A percentile compares a stretch with the other conserved stretches of the same genome.
These are phyloP conservation scores for Pleurotus tuber-regium DNA, from an alignment of 768 basidiomycete species.

Conservation along the genomic window DNA sequence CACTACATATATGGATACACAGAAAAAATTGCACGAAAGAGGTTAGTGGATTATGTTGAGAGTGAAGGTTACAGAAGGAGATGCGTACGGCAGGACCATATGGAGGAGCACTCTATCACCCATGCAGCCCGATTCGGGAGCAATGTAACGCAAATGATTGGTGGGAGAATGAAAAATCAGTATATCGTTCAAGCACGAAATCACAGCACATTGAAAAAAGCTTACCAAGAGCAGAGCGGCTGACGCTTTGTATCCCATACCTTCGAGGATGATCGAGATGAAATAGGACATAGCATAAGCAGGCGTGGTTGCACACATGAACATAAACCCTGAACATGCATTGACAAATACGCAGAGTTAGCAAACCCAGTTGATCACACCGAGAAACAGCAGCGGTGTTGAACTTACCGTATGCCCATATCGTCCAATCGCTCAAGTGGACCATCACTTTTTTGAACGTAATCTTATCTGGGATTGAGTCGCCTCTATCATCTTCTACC, in stretches of 20 bases:
- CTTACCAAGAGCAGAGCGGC: conserved; percentile 41
- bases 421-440: conserved; percentile 43
- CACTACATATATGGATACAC: conserved; percentile 22
- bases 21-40: background rate
- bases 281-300: conserved; percentile 45
- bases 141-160: too few relatives aligned
- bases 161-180: too few relatives aligned
- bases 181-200: too few relatives aligned
- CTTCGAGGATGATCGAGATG: conserved; percentile 42
- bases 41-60: too few relatives aligned
- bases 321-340: conserved; percentile 37
- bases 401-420: conserved; percentile 43
- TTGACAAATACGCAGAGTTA: background rate
- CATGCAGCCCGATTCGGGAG: too few relatives aligned
- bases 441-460: conserved; percentile 33
- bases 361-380: background rate
- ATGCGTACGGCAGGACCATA: conserved; percentile 40
- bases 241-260: conserved; percentile 40
- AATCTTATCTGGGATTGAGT: conserved; percentile 42
- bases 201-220: background rate
- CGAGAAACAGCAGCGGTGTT: background rate
- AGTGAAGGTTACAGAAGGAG: too few relatives aligned
- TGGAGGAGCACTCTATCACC: conserved; percentile 40
- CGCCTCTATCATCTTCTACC: conserved; percentile 49
- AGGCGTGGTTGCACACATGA: conserved; percentile 42